Evolutionary conservation across 78 protist genomes (phyloP), one percentile per base, ranked within the genome.

Genomic region (Dictyostelium brefeldianum): DNA sequence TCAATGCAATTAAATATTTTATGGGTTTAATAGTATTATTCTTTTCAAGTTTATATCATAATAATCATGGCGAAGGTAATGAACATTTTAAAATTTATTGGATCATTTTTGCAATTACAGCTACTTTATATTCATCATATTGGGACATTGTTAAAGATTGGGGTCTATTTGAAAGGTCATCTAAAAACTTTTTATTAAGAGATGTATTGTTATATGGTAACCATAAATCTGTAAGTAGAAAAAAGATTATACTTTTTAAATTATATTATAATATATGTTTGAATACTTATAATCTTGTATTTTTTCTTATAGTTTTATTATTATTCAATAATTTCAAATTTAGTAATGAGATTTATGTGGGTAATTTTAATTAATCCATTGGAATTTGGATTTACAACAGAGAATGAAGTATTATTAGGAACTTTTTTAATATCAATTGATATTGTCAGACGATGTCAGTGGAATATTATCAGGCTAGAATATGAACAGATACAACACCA

Each of bases 301-400:
- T 5, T 43, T 43, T 22, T 15, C 17, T 75, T 27, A 15, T 20
- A 79, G 83, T 79, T 79, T 79, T 79, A 79, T 56, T 56, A 56
- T 36, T 57, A 22, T 46, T 51, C 83, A 56, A 79, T 79, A 20
- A 36, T 79, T 22, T 36, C 73, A 36, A 79, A 79, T 57, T 18
- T 79, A 27, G 57, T 79, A 6, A 79, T 79, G 83, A 79, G 83
- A 79, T 79, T 79, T n/a, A 41, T 22, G 12, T 79, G 83, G 83
- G 41, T 31, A 7, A 59, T 79, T 17, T 20, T 59, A 41, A 56
- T 56, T n/a, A 36, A 56, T 31, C 83, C 71, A 56, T 4, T 4
- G 27, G 11, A 18, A 56, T 79, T 56, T 56, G 83, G 83, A 0
- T 56, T 36, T 36, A 29, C 56, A 11, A 36, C 50, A n/a, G 57